Conservation (phyloP, 768 basidiomycete genomes). For the Leccinum truebloodii region DNA sequence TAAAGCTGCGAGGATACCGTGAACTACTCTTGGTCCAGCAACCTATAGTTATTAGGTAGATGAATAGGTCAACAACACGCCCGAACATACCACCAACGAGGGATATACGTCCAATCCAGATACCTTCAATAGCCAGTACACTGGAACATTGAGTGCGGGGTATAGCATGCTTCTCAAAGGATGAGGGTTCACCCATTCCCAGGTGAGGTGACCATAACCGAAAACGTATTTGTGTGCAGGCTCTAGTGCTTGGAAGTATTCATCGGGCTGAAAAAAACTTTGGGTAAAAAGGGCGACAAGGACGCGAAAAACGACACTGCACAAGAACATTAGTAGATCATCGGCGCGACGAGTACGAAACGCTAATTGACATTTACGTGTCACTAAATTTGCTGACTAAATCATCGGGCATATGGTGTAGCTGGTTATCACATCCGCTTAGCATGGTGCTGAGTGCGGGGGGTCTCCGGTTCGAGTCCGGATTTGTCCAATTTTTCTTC, state of each 20-base stretch:
- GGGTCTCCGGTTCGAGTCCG: constrained; percentile 43
- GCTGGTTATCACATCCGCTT: constrained; percentile 44
- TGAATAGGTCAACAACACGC: background rate
- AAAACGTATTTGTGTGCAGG: constrained; percentile 88
- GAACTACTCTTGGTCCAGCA: constrained; percentile 69
- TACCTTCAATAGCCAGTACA: constrained; percentile 70
- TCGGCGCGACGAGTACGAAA: background rate
- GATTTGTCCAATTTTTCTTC: constrained; percentile 30
- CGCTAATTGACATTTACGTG: background rate
- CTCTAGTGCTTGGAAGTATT: constrained; percentile 94
- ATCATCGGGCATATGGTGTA: constrained; percentile 36
- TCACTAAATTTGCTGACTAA: background rate
- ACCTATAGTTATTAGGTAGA: constrained; percentile 46
- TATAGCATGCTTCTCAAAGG: constrained; percentile 84
- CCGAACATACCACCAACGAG: constrained; percentile 59
- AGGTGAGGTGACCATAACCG: constrained; percentile 89
- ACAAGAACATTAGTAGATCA: constrained; percentile 14
- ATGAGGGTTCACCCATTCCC: constrained; percentile 83
- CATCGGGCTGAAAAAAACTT: constrained; percentile 96
- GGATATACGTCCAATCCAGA: constrained; percentile 52
- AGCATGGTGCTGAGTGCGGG: constrained; percentile 38
- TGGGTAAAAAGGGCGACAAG: constrained; percentile 66
- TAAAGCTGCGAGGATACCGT: constrained; percentile 72
- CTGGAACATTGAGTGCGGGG: constrained; percentile 76
- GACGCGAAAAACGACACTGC: constrained; percentile 55